Base-by-base conservation (phyloP, 768 basidiomycete genomes). In the Trametes cingulata region DNA sequence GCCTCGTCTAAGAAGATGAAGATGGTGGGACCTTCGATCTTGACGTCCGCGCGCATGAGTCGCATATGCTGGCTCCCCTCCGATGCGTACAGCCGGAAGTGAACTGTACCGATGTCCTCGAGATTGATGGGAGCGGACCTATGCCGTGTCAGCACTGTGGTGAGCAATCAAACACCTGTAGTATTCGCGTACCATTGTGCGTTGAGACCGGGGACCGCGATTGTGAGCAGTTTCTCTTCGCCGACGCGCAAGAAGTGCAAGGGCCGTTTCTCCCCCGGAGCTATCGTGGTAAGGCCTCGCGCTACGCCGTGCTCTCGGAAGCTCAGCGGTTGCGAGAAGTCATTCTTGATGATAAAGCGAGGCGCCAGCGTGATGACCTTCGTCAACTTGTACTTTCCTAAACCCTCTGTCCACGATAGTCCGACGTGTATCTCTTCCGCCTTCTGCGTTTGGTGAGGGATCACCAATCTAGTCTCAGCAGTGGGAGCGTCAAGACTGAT, bases 301-400 rank as follows among this genome's bases (percentile, higher is more conserved):
- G 79, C 77, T 3, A 82, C 86, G 35, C 91, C 90, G 66, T 95
- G 88, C 72, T 98, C 94, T 47, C 97, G 86, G 75, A 95, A 86
- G 39, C 84, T 85, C 33, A 99, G 80, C 2, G 85, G 68, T 50
- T 84, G 83, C 5, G 77, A 62, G 37, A 94, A 80, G 61, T 85
- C 81, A 74, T 98, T 99, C 73, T 87, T 91, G 65, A 98, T 73
- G 63, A 98, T 76, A 77, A 95, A 98, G 46, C 97, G 85, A 25
- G 97, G 97, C 8, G 91, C 80, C 37, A 98, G 76, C 0, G 91
- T 95, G 64, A 99, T 87, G 65, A 98, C 88, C 76, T 98, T 98
- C 25, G 89, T 90, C 35, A 98, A 77, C 70, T 98, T 98, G 73
- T 98, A 98, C 78, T 97, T 98, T 36, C 97, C 97, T n/a, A 88